A percentile compares a stretch with the other conserved stretches of the same genome.
These are phyloP conservation scores for Lodderomyces margitis DNA, from an alignment of 1,139 yeast genomes.

Conservation along the genomic window DNA sequence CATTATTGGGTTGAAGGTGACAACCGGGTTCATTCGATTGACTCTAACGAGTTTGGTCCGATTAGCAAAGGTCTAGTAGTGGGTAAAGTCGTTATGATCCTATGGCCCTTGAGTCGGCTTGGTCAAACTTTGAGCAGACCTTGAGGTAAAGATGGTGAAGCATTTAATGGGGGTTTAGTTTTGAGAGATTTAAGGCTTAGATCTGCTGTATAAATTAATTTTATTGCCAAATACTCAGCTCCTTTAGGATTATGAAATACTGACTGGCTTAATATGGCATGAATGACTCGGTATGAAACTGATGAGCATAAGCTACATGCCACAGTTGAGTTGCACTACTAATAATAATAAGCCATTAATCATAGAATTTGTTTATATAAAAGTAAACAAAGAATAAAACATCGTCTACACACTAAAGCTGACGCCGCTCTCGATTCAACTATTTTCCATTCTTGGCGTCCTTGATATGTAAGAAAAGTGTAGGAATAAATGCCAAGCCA, in stretches of 20 bases:
- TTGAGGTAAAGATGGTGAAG: background rate
- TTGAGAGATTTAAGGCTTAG: too few species aligned
- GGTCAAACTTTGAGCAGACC: constrained; percentile 29
- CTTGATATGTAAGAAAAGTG: constrained; percentile 4
- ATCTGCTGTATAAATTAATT: too few species aligned
- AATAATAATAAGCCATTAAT: too few species aligned
- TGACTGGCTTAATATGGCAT: too few species aligned
- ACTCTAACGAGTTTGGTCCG: constrained; percentile 84
- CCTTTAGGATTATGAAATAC: too few species aligned
- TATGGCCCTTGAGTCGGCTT: constrained; percentile 67
- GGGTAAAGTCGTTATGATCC: constrained; percentile 64
- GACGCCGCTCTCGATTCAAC: too few species aligned
- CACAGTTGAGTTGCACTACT: too few species aligned
- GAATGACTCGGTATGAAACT: too few species aligned
- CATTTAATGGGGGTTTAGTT: too few species aligned
- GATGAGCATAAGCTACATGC: too few species aligned
- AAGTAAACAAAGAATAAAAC: background rate
- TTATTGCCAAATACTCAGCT: too few species aligned
- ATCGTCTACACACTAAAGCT: background rate
- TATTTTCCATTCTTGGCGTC: constrained; percentile 6
- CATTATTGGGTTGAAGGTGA: constrained; percentile 97
- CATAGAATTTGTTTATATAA: constrained; percentile 2
- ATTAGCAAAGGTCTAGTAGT: constrained; percentile 73
- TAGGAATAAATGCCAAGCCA: constrained; percentile 10
- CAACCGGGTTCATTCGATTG: constrained; percentile 75